Conservation (phyloP, 495 filamentous ascomycete species). For the Clohesyomyces aquaticus region DNA sequence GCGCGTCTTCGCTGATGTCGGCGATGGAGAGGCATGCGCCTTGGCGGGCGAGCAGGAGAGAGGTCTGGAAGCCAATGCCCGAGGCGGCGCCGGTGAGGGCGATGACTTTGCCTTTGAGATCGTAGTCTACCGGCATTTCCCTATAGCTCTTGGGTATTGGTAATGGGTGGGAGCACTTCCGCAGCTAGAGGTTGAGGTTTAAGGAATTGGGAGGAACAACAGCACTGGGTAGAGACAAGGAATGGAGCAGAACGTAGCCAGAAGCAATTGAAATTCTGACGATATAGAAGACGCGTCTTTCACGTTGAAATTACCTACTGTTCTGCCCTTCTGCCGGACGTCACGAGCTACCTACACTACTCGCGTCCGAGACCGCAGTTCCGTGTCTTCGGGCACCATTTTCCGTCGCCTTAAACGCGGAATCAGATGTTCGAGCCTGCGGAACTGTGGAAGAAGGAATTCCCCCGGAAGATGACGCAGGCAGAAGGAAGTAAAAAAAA, state of each 20-base stretch:
- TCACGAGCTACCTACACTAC: too few species aligned
- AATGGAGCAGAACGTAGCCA: too few species aligned
- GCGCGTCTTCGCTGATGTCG: slow-evolving; percentile 25
- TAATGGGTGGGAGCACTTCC: too few species aligned
- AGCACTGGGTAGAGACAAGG: too few species aligned
- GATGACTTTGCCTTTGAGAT: slow-evolving; percentile 34
- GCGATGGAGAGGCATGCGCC: slow-evolving; percentile 35
- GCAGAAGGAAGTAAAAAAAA: slow-evolving; percentile 7
- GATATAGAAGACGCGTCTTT: background rate
- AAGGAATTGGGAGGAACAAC: too few species aligned
- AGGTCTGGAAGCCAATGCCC: slow-evolving; percentile 32
- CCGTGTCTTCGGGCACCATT: background rate
- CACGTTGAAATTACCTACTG: background rate
- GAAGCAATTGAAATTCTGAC: too few species aligned
- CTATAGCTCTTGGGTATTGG: too few species aligned
- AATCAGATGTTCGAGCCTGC: too few species aligned
- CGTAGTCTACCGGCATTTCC: slow-evolving; percentile 30
- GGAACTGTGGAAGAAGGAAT: too few species aligned
- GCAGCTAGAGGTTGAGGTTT: too few species aligned
- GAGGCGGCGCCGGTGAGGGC: slow-evolving; percentile 38
- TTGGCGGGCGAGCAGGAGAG: slow-evolving; percentile 20
- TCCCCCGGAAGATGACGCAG: slow-evolving; percentile 13
- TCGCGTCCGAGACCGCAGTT: background rate
- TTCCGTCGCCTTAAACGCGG: background rate
- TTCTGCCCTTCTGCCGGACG: too few species aligned